Conservation (phyloP, 192 early-diverging fungal species). For the Coemansia sp. region DNA sequence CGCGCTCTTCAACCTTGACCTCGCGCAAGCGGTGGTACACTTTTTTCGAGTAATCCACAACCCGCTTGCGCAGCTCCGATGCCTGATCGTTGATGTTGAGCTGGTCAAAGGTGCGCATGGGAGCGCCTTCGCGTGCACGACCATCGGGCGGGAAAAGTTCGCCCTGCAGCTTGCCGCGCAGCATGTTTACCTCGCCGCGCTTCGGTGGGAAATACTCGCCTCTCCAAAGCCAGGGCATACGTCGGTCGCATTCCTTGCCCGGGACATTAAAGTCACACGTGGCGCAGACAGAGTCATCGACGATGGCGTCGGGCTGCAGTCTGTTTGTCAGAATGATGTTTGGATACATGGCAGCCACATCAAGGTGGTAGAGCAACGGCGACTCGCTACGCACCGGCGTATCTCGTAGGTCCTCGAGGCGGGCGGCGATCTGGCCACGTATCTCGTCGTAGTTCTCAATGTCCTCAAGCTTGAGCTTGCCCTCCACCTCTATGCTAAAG, state of each 20-base stretch:
- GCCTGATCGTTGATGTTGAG: conserved; percentile 66
- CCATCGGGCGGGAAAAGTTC: conserved; percentile 73
- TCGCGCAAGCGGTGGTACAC: conserved; percentile 83
- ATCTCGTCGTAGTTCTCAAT: conserved; percentile 91
- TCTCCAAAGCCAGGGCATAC: conserved; percentile 97
- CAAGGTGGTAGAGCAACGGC: conserved; percentile 95
- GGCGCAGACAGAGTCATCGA: conserved; percentile 83
- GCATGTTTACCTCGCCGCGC: conserved; percentile 87
- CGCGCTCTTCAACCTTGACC: conserved; percentile 74
- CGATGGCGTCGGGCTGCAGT: conserved; percentile 94
- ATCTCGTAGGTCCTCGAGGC: conserved; percentile 75
- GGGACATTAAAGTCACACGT: conserved; percentile 90
- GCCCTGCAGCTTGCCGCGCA: conserved; percentile 75
- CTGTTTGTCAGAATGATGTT: conserved; percentile 99
- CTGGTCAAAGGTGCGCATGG: conserved; percentile 62
- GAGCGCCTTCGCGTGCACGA: conserved; percentile 41
- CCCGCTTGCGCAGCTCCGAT: conserved; percentile 67
- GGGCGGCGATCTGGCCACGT: conserved; percentile 56
- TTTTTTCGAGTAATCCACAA: conserved; percentile 82
- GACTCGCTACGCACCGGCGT: conserved; percentile 69
- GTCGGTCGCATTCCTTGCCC: conserved; percentile 83
- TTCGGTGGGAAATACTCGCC: conserved; percentile 94
- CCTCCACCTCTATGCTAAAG: conserved; percentile 87
- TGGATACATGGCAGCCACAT: conserved; percentile 99
- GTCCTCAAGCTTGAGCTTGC: conserved; percentile 68